Conservation (phyloP, 176 grass and related monocot species). For the Aegilops longissima region DNA sequence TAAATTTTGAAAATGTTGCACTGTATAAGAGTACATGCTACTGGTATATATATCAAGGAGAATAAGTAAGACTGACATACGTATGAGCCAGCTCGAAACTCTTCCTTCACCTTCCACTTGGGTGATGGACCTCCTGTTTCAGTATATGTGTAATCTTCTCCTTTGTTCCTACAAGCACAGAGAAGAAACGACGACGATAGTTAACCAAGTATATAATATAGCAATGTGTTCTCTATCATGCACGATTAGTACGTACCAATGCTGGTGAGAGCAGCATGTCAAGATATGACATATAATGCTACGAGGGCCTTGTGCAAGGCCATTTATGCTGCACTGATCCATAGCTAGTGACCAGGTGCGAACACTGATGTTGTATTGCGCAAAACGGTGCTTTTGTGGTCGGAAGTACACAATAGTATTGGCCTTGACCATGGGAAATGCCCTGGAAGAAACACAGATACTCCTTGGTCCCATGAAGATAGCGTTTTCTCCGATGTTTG, state of each 20-base stretch:
- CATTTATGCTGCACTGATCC: neutral
- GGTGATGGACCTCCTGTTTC: neutral
- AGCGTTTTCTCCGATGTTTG: neutral
- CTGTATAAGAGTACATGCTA: too few species aligned
- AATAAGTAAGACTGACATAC: neutral
- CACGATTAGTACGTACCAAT: neutral
- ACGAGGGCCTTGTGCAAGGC: neutral
- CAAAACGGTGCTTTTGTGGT: neutral
- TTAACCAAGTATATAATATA: neutral
- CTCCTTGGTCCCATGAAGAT: neutral
- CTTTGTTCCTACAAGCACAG: neutral
- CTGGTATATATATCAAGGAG: too few species aligned
- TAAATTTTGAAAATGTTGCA: neutral
- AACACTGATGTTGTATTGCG: neutral
- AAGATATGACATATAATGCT: conserved; percentile 1
- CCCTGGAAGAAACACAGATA: neutral
- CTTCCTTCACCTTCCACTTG: neutral
- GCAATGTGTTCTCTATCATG: neutral
- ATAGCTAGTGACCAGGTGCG: neutral
- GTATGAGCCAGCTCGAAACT: neutral
- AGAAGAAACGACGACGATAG: neutral
- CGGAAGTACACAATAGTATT: neutral
- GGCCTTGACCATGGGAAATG: neutral
- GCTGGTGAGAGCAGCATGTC: neutral
- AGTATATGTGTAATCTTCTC: neutral